Percentiles rank a stretch among this genome's conserved stretches.
Evolutionary conservation across 176 grass and related monocot genomes (phyloP).

Genomic region (Miscanthus lutarioriparius): DNA sequence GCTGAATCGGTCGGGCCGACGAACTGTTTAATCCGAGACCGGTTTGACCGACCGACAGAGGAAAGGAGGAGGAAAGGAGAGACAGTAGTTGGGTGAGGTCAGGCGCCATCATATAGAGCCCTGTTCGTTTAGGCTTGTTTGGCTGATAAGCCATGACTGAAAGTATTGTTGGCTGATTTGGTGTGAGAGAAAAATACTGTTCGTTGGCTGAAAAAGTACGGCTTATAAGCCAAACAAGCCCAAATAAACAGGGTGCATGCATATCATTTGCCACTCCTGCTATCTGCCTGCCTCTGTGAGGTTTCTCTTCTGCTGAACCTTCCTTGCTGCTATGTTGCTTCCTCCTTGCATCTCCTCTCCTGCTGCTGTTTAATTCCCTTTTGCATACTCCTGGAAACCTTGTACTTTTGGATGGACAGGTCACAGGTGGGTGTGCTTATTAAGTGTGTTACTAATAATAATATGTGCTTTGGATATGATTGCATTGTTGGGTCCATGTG

Average conservation of each 20-base stretch:
- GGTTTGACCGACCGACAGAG: constrained; percentile 21
- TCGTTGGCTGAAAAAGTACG: no score
- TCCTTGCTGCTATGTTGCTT: neutral
- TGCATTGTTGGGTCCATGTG: neutral
- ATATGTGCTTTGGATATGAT: no score
- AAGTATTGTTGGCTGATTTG: no score
- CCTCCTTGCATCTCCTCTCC: neutral
- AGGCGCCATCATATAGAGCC: constrained; percentile 35
- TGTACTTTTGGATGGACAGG: neutral
- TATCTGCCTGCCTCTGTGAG: neutral
- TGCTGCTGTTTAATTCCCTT: neutral
- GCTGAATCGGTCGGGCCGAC: neutral
- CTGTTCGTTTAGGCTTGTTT: no score
- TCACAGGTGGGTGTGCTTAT: neutral
- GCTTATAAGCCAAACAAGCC: no score
- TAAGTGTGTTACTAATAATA: no score
- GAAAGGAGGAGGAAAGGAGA: no score
- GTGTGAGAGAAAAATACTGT: no score
- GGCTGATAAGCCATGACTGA: no score
- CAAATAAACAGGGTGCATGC: no score
- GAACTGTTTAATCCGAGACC: neutral
- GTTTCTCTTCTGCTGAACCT: neutral
- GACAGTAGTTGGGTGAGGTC: neutral
- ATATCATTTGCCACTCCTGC: neutral
- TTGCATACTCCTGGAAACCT: neutral